Percentiles rank a stretch among this genome's conserved stretches.
Evolutionary conservation across 306 rosid genomes (phyloP).

Genomic region (Medicago lupulina): DNA sequence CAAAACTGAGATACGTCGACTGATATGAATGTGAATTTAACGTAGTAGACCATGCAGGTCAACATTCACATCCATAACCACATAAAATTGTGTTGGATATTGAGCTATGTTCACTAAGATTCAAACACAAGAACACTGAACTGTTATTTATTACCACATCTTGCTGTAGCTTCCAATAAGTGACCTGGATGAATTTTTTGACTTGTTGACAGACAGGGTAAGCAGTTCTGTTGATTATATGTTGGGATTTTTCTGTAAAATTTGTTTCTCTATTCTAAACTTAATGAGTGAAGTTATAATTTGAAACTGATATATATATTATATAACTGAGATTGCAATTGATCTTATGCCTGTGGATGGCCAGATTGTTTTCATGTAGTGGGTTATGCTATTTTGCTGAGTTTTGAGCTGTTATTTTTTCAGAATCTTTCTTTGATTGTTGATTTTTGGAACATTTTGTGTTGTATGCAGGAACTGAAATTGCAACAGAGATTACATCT

Average conservation of each 20-base stretch:
- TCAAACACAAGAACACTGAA: neutral
- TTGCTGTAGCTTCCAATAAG: constrained; percentile 1
- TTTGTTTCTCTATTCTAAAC: neutral
- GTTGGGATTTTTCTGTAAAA: neutral
- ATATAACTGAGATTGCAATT: neutral
- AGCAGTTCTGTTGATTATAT: neutral
- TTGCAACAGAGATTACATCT: no score
- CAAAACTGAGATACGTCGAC: neutral
- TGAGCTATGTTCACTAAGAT: constrained; percentile 4
- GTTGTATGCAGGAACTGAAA: no score
- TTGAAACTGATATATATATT: neutral
- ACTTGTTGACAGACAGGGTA: neutral
- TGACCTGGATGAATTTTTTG: neutral
- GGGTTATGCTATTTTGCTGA: neutral
- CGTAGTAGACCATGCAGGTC: neutral
- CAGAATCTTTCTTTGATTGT: neutral
- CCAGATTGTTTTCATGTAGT: neutral
- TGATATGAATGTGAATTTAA: neutral
- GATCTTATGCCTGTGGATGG: neutral
- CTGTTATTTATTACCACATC: neutral
- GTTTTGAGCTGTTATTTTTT: neutral
- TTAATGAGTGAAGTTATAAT: neutral
- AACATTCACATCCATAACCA: constrained; percentile 9
- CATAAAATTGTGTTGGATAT: neutral
- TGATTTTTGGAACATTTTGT: neutral